phyloP scores from a whole-genome alignment of 2,329 filamentous ascomycete species.

The Aspergillus glaucus region DNA sequence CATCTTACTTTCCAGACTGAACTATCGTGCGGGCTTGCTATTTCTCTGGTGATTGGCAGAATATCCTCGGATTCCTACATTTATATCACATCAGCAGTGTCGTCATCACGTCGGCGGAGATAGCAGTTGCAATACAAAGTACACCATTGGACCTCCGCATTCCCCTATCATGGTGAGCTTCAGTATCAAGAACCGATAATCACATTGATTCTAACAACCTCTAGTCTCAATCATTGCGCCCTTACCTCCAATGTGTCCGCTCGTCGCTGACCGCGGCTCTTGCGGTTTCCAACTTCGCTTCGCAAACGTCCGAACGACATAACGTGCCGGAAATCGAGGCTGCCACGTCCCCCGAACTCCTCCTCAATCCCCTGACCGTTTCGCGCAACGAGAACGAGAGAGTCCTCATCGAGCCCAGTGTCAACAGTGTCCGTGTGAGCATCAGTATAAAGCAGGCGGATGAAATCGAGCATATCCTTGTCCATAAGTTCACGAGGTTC shows the following conservation, averaged over 20 bases:
- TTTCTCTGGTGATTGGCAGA: too few relatives aligned
- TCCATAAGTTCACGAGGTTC: constrained; percentile 98
- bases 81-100: not conserved
- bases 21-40: too few relatives aligned
- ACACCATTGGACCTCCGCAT: constrained; percentile 3
- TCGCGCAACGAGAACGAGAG: constrained; percentile 96
- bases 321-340: constrained; percentile 98
- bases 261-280: constrained; percentile 90
- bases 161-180: constrained; percentile 23
- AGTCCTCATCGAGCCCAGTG: constrained; percentile 89
- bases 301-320: constrained; percentile 90
- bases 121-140: not conserved
- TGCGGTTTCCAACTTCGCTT: constrained; percentile 93
- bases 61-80: not conserved
- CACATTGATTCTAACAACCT: constrained; percentile 9
- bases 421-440: constrained; percentile 95
- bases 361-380: constrained; percentile 83
- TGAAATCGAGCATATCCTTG: constrained; percentile 95
- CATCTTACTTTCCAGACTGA: too few relatives aligned
- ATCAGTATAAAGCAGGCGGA: constrained; percentile 99
- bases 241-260: constrained; percentile 93
- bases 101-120: not conserved
- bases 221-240: constrained; percentile 90
- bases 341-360: constrained; percentile 82
- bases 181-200: constrained; percentile 1